A percentile compares a stretch with the other conserved stretches of the same genome.
phyloP scores from a whole-genome alignment of 768 basidiomycete genomes.

The Mycena chlorophos region DNA sequence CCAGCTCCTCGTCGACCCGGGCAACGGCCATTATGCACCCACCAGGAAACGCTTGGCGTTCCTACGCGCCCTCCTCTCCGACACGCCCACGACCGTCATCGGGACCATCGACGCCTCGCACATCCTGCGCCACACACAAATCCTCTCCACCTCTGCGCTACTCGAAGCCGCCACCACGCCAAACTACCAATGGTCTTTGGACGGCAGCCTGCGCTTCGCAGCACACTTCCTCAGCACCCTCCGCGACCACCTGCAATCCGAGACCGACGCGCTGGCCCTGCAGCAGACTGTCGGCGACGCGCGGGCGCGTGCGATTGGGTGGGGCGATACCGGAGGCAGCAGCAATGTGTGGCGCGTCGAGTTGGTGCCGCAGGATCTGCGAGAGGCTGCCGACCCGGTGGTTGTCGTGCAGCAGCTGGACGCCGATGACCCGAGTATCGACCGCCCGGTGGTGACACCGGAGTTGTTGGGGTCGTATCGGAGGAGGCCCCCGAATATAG shows the following conservation, averaged over 20 bases:
- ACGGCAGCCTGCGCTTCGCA: conserved; percentile 8
- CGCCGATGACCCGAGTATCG: too few species aligned
- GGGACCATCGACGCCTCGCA: conserved; percentile 14
- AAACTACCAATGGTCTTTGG: conserved; percentile 8
- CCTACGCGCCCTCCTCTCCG: conserved; percentile 16
- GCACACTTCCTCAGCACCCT: conserved; percentile 10
- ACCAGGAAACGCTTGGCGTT: conserved; percentile 13
- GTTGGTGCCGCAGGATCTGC: background rate
- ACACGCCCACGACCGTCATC: conserved; percentile 11
- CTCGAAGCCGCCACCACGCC: background rate
- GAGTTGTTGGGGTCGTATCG: too few species aligned
- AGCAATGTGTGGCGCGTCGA: background rate
- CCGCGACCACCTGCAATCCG: conserved; percentile 15
- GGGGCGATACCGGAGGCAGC: background rate
- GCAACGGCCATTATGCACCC: background rate
- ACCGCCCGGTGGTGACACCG: too few species aligned
- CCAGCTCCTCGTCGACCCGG: conserved; percentile 10
- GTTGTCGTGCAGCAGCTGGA: conserved; percentile 2
- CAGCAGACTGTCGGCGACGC: background rate
- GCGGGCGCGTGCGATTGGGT: background rate
- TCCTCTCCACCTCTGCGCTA: background rate
- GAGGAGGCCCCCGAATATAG: too few species aligned
- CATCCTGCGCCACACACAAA: conserved; percentile 7
- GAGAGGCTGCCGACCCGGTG: background rate
- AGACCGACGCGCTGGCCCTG: background rate